Percentiles rank a stretch among this genome's conserved stretches.
Evolutionary conservation across 768 basidiomycete genomes (phyloP).

Genomic region (Rhizopogon vinicolor): DNA sequence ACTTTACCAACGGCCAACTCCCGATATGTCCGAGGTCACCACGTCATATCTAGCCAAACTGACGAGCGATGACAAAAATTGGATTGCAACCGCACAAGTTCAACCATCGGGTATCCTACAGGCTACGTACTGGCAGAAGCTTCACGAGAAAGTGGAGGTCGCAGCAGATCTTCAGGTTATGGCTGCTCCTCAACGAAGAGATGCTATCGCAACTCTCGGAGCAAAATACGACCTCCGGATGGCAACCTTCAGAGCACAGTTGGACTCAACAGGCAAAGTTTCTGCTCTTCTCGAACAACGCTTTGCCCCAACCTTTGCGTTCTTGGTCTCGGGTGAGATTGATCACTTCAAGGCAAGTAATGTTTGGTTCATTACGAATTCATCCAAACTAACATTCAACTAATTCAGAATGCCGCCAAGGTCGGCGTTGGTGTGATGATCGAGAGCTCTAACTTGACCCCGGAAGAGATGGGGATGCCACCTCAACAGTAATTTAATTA

Average conservation of each 20-base stretch:
- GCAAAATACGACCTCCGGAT: conserved; percentile 96
- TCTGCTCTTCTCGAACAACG: conserved; percentile 93
- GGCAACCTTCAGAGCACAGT: conserved; percentile 90
- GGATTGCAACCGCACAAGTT: conserved; percentile 92
- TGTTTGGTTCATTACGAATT: not conserved
- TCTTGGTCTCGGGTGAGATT: conserved; percentile 93
- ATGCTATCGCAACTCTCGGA: conserved; percentile 89
- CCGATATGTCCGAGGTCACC: conserved; percentile 63
- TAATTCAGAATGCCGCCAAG: conserved; percentile 78
- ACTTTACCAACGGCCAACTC: conserved; percentile 75
- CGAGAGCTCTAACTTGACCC: conserved; percentile 76
- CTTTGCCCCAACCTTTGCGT: conserved; percentile 92
- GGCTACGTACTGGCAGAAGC: conserved; percentile 94
- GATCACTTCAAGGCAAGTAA: conserved; percentile 91
- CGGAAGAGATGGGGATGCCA: conserved; percentile 75
- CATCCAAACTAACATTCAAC: not conserved
- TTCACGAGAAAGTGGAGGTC: conserved; percentile 96
- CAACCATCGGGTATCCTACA: conserved; percentile 81
- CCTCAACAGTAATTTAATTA: conserved; percentile 36
- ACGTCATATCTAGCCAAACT: conserved; percentile 81
- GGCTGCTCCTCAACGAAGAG: conserved; percentile 74
- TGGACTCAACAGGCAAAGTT: conserved; percentile 94
- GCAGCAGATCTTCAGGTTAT: conserved; percentile 88
- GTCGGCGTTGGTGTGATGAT: conserved; percentile 98
- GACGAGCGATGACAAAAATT: conserved; percentile 64